phyloP scores from a whole-genome alignment of 345 rosid species.

The Moringa oleifera region DNA sequence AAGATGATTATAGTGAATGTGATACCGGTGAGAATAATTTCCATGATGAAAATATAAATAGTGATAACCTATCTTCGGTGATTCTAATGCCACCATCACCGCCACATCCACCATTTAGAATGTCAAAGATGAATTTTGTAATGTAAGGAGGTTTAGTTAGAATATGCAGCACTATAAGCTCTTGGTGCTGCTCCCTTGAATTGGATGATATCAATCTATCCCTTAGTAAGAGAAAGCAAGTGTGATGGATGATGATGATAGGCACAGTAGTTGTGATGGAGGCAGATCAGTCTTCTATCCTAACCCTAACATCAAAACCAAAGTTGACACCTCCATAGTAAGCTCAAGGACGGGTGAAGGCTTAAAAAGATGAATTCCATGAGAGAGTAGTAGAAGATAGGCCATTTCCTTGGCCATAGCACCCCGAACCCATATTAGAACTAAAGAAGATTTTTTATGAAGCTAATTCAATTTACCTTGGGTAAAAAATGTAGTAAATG shows the following conservation, averaged over 20 bases:
- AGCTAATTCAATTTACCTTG: not conserved
- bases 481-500: not conserved
- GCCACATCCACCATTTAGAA: slow-evolving; percentile 56
- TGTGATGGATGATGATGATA: slow-evolving; percentile 22
- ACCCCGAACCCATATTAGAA: not conserved
- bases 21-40: no score
- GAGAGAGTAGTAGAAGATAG: slow-evolving; percentile 39
- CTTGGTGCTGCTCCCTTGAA: slow-evolving; percentile 59
- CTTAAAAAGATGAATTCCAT: slow-evolving; percentile 70
- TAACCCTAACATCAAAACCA: slow-evolving; percentile 74
- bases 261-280: no score
- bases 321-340: slow-evolving; percentile 83
- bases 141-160: slow-evolving; percentile 53
- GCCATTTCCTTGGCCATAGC: slow-evolving; percentile 8
- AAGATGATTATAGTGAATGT: no score
- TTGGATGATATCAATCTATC: slow-evolving; percentile 25
- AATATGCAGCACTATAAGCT: slow-evolving; percentile 47
- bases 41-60: slow-evolving; percentile 32
- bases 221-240: slow-evolving; percentile 19
- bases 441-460: no score
- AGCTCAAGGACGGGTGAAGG: slow-evolving; percentile 68
- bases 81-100: slow-evolving; percentile 45
- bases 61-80: slow-evolving; percentile 37
- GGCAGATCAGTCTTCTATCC: slow-evolving; percentile 42
- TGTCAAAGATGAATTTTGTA: slow-evolving; percentile 36